Percentiles rank a stretch among this genome's conserved stretches.
These are phyloP conservation scores for Magnolia kwangsiensis DNA, from an alignment of 164 flowering plant genomes.

Conservation along the genomic window DNA sequence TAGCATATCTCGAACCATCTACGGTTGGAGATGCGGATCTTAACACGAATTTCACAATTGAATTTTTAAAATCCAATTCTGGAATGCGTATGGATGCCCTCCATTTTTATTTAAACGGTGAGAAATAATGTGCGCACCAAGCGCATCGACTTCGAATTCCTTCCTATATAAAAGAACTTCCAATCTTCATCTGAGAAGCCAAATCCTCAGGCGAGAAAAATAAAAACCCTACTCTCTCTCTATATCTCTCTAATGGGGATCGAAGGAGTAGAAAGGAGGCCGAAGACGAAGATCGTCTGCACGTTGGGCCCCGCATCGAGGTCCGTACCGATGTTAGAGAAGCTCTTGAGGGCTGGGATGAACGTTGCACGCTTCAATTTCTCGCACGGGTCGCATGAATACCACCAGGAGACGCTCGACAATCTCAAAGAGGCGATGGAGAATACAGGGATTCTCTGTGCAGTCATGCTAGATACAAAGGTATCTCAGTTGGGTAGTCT, in stretches of 20 bases:
- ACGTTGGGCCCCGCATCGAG: constrained; percentile 80
- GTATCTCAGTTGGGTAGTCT: constrained; percentile 19
- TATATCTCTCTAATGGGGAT: not conserved
- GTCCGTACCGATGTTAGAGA: constrained; percentile 67
- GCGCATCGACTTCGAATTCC: no score
- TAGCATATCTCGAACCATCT: no score
- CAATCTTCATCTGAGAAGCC: no score
- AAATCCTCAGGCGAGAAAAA: not conserved
- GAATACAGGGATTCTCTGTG: constrained; percentile 70
- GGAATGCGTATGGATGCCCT: no score
- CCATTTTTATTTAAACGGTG: no score
- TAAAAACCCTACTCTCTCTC: not conserved
- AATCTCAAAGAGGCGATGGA: constrained; percentile 65
- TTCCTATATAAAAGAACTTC: no score
- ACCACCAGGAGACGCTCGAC: constrained; percentile 62
- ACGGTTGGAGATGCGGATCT: no score
- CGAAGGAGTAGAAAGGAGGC: constrained; percentile 39
- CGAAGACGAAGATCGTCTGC: constrained; percentile 86
- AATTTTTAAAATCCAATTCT: no score
- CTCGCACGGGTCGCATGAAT: constrained; percentile 78
- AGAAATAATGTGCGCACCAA: no score
- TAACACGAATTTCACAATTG: no score
- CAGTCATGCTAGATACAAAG: constrained; percentile 84
- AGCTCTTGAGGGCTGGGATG: constrained; percentile 74
- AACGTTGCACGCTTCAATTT: constrained; percentile 87